These are phyloP conservation scores for Clathrus columnatus DNA, from an alignment of 768 basidiomycete genomes.

Conservation along the genomic window DNA sequence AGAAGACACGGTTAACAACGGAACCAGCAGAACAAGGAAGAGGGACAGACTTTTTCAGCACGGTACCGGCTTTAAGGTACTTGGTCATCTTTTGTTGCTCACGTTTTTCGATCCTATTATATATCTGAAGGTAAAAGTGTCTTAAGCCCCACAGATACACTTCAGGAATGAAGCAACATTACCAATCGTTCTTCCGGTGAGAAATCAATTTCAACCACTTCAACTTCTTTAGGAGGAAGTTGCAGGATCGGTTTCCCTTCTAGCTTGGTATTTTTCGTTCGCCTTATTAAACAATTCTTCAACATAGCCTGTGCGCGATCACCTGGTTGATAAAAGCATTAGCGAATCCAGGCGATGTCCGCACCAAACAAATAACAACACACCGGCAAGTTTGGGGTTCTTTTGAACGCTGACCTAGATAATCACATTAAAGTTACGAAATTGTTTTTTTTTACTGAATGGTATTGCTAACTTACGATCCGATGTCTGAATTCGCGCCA, in stretches of 20 bases:
- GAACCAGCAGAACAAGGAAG: slow-evolving; percentile 1
- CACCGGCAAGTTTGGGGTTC: slow-evolving; percentile 52
- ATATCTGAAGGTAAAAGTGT: slow-evolving; percentile 17
- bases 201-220: slow-evolving; percentile 53
- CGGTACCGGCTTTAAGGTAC: slow-evolving; percentile 54
- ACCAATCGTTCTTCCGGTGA: slow-evolving; percentile 58
- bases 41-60: slow-evolving; percentile 59
- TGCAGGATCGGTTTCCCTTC: slow-evolving; percentile 58
- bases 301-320: slow-evolving; percentile 60
- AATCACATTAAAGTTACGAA: not conserved
- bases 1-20: not conserved
- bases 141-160: not conserved
- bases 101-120: slow-evolving; percentile 19
- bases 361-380: slow-evolving; percentile 13
- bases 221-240: slow-evolving; percentile 52
- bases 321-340: too few species aligned
- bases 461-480: slow-evolving; percentile 31
- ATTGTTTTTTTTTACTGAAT: not conserved
- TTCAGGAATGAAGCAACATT: slow-evolving; percentile 13
- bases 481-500: slow-evolving; percentile 58
- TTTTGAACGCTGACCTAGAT: slow-evolving; percentile 43
- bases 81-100: slow-evolving; percentile 31
- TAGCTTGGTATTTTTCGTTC: slow-evolving; percentile 57
- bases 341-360: too few species aligned
- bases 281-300: slow-evolving; percentile 56